phyloP scores from a whole-genome alignment of 108 stramenopile species.

The Fragilariopsis cylindrus region DNA sequence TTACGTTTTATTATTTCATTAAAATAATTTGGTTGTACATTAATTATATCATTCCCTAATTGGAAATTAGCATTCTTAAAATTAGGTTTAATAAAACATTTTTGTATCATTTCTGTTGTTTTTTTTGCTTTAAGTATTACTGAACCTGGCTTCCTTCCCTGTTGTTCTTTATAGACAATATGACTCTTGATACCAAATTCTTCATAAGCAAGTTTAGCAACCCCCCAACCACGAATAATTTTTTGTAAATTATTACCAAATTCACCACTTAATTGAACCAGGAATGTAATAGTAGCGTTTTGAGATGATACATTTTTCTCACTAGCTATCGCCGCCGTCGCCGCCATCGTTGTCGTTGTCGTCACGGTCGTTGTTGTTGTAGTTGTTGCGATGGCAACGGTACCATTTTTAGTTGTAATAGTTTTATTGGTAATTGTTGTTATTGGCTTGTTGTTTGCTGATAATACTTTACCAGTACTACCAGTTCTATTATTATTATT shows the following conservation, averaged over 20 bases:
- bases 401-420: no score
- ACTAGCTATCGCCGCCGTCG: neutral
- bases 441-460: no score
- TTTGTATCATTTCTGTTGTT: slow-evolving; percentile 18
- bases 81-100: slow-evolving; percentile 13
- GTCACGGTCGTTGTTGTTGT: neutral
- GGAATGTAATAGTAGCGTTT: slow-evolving; percentile 26
- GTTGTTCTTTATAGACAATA: slow-evolving; percentile 24
- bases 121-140: slow-evolving; percentile 22
- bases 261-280: slow-evolving; percentile 55
- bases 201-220: slow-evolving; percentile 40
- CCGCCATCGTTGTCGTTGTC: neutral
- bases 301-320: neutral
- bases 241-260: slow-evolving; percentile 54
- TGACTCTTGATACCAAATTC: slow-evolving; percentile 27
- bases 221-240: slow-evolving; percentile 32
- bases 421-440: no score
- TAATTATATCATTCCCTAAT: no score
- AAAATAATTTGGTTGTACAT: no score
- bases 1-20: no score
- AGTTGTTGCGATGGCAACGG: no score
- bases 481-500: no score
- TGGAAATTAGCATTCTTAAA: no score
- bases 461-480: no score
- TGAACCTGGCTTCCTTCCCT: slow-evolving; percentile 29